phyloP scores from a whole-genome alignment of 345 rosid genomes.

The Aethionema arabicum region DNA sequence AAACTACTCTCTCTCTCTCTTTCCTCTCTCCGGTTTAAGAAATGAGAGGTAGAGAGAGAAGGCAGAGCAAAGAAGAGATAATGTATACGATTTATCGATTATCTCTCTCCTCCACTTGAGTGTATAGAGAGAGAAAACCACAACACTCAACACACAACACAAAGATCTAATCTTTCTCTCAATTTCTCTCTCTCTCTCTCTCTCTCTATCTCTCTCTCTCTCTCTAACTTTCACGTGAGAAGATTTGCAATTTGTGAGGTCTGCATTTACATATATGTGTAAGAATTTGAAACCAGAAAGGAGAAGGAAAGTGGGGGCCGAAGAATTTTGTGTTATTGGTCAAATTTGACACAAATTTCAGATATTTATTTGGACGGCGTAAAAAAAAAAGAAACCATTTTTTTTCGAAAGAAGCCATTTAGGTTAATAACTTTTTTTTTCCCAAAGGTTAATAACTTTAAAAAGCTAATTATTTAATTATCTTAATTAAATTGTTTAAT shows the following conservation, averaged over 20 bases:
- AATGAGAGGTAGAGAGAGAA: slow-evolving; percentile 24
- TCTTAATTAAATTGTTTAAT: too few species aligned
- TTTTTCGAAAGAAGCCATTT: too few species aligned
- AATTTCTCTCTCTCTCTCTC: slow-evolving; percentile 9
- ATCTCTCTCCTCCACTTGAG: slow-evolving; percentile 26
- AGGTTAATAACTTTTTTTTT: too few species aligned
- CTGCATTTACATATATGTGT: not conserved
- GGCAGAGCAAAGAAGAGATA: slow-evolving; percentile 26
- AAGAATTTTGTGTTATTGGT: slow-evolving; percentile 20
- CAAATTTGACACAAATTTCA: slow-evolving; percentile 15
- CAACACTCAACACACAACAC: too few species aligned
- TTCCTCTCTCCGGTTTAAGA: not conserved
- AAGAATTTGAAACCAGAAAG: slow-evolving; percentile 15
- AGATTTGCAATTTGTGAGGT: slow-evolving; percentile 9
- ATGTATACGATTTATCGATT: slow-evolving; percentile 12
- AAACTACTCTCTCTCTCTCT: not conserved
- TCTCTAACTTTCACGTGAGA: not conserved
- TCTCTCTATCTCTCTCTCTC: slow-evolving; percentile 13
- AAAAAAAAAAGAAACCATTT: too few species aligned
- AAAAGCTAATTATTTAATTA: too few species aligned
- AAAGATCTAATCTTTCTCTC: not conserved
- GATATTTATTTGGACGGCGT: too few species aligned
- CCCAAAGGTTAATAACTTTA: too few species aligned
- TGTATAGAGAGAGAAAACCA: not conserved
- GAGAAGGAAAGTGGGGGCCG: not conserved